These are phyloP conservation scores for Tolypocladium tundrense DNA, from an alignment of 2,329 filamentous ascomycete species.

Conservation along the genomic window DNA sequence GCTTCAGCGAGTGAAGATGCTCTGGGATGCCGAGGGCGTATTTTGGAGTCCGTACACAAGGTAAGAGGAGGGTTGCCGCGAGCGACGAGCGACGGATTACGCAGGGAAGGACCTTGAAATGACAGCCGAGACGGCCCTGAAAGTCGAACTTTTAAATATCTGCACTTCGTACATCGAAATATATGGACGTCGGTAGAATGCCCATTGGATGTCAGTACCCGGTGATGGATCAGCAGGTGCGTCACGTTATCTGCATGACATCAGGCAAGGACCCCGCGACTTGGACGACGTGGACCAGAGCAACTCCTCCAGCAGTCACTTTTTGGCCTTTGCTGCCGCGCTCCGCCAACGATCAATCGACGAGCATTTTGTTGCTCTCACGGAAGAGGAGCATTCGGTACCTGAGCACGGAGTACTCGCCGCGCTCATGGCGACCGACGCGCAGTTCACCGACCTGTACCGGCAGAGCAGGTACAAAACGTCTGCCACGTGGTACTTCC, in stretches of 20 bases:
- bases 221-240: not conserved
- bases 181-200: no score
- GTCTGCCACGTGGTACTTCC: not conserved
- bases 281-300: not conserved
- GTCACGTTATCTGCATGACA: not conserved
- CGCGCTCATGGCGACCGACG: not conserved
- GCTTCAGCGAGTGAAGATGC: constrained; percentile 9
- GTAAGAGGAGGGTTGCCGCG: not conserved
- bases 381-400: not conserved
- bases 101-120: no score
- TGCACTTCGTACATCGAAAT: not conserved
- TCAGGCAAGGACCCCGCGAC: not conserved
- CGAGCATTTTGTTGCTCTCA: not conserved
- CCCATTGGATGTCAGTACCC: no score
- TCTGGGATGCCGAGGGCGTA: constrained; percentile 13
- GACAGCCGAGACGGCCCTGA: not conserved
- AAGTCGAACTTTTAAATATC: not conserved
- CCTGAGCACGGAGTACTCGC: not conserved
- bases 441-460: not conserved
- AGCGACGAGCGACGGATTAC: no score
- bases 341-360: not conserved
- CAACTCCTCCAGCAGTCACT: not conserved
- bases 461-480: not conserved
- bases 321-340: not conserved
- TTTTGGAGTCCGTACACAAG: constrained; percentile 15